Percentiles rank a stretch among this genome's conserved stretches.
phyloP scores from a whole-genome alignment of 345 rosid genomes.

The Ceriops zippeliana region DNA sequence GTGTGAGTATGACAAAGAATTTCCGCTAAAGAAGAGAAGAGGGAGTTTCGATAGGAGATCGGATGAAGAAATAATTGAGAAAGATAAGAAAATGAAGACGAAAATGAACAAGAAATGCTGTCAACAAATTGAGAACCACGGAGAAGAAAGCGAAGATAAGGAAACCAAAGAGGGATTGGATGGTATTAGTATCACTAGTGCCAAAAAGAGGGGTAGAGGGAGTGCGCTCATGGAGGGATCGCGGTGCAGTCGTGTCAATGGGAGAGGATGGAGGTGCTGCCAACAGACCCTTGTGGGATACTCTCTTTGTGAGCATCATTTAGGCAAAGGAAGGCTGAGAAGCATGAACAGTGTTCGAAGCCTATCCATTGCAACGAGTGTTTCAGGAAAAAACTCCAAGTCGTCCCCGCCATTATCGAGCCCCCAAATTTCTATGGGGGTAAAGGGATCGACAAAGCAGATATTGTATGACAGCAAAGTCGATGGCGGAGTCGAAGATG shows the following conservation, averaged over 20 bases:
- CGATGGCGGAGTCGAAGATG: constrained; percentile 2
- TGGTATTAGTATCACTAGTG: constrained; percentile 2
- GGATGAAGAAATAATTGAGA: constrained; percentile 17
- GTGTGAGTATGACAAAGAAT: constrained; percentile 43
- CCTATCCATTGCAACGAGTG: constrained; percentile 17
- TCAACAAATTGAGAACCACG: constrained; percentile 8
- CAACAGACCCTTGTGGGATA: constrained; percentile 92
- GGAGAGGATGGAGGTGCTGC: constrained; percentile 97
- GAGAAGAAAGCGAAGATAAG: not conserved
- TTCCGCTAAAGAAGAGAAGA: constrained; percentile 63
- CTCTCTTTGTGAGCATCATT: constrained; percentile 93
- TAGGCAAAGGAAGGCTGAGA: constrained; percentile 91
- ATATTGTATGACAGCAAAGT: not conserved
- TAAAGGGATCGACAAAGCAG: not conserved
- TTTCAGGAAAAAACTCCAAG: constrained; percentile 9
- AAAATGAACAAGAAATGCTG: constrained; percentile 39
- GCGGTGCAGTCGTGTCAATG: constrained; percentile 91
- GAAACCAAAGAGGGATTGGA: constrained; percentile 5
- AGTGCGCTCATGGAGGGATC: constrained; percentile 76
- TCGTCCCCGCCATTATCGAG: constrained; percentile 3
- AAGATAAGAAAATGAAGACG: constrained; percentile 36
- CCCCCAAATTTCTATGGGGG: not conserved
- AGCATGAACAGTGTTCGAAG: constrained; percentile 53
- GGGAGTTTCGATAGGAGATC: constrained; percentile 27
- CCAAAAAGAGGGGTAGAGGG: constrained; percentile 50